phyloP scores from a whole-genome alignment of 768 basidiomycete species.

The Tulasnella sp. region DNA sequence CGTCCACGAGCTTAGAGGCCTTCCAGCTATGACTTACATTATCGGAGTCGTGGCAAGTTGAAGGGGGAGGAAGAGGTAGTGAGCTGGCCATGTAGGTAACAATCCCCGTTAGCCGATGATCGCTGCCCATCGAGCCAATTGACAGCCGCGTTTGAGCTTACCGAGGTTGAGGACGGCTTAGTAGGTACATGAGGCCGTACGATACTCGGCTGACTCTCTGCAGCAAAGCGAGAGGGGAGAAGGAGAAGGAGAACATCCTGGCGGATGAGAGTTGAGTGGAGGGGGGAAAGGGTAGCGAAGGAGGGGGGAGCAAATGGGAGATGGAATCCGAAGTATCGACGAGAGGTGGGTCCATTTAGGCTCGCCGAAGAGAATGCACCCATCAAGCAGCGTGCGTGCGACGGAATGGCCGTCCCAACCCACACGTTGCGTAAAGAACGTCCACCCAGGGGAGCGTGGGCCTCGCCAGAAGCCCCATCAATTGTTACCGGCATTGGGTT shows the following conservation, averaged over 20 bases:
- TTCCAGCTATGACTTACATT: not conserved
- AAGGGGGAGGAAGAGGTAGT: not conserved
- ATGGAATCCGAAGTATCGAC: not conserved
- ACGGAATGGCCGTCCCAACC: not conserved
- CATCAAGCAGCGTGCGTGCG: not conserved
- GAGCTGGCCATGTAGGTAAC: not conserved
- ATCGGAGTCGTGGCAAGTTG: slow-evolving; percentile 5
- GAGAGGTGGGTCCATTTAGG: slow-evolving; percentile 11
- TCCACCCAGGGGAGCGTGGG: not conserved
- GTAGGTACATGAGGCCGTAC: not conserved
- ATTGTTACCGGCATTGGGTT: not conserved
- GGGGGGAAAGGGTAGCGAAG: not conserved
- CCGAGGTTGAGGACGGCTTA: not conserved
- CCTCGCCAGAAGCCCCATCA: not conserved
- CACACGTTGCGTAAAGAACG: slow-evolving; percentile 5
- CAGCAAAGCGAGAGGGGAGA: not conserved
- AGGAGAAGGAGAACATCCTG: not conserved
- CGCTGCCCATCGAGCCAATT: not conserved
- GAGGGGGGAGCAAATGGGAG: not conserved
- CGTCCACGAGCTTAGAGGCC: not conserved
- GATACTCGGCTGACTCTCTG: not conserved
- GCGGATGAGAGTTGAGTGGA: not conserved
- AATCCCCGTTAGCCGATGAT: not conserved
- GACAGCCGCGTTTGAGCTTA: not conserved
- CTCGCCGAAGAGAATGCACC: not conserved